These are phyloP conservation scores for Isatis tinctoria DNA, from an alignment of 345 rosid genomes.

Conservation along the genomic window DNA sequence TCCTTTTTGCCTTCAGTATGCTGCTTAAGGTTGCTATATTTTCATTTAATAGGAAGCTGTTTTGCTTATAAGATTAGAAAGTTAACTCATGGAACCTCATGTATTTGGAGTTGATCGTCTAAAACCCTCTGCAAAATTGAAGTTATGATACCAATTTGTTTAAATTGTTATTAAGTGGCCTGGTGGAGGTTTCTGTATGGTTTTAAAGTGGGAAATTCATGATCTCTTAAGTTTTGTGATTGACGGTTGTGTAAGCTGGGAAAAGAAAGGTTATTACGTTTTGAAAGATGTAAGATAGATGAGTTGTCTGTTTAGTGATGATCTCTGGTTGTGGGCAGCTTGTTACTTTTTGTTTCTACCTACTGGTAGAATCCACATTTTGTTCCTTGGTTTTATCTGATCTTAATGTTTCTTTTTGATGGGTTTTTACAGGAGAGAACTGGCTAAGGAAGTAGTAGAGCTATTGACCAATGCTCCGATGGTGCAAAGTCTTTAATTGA, in stretches of 20 bases:
- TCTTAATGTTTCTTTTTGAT: neutral
- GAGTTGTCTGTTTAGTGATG: neutral
- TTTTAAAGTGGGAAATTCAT: neutral
- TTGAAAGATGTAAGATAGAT: neutral
- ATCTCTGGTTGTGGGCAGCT: constrained; percentile 7
- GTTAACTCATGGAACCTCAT: neutral
- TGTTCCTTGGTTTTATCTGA: neutral
- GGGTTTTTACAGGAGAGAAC: constrained; percentile 57
- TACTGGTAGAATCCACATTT: neutral
- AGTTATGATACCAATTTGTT: neutral
- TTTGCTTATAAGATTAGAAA: neutral
- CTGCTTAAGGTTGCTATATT: neutral
- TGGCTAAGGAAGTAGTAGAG: constrained; percentile 90
- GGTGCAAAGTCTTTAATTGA: constrained; percentile 97
- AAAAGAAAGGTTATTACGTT: neutral
- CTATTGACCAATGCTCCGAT: constrained; percentile 84
- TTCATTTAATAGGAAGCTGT: neutral
- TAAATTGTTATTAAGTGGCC: neutral
- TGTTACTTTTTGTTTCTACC: neutral
- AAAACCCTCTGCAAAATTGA: neutral
- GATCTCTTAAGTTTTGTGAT: neutral
- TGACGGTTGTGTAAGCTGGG: neutral
- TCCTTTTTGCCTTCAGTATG: neutral
- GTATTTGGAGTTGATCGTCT: neutral
- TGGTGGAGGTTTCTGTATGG: neutral